Percentiles rank a stretch among this genome's conserved stretches.
These are phyloP conservation scores for Boletus edulis DNA, from an alignment of 768 basidiomycete species.

Conservation along the genomic window DNA sequence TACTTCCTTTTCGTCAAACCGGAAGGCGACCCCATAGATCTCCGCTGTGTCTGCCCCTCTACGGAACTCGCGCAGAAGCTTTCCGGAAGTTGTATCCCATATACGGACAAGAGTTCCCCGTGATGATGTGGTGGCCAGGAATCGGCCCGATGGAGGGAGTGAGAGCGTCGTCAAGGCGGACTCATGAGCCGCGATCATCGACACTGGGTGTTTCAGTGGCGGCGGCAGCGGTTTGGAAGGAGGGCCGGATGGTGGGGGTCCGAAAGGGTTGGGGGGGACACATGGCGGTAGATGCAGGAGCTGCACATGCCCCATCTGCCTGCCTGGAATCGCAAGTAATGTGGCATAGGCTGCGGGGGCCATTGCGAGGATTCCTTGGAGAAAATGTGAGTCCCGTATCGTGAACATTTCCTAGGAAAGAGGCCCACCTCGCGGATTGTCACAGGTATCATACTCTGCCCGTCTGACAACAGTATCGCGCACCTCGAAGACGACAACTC, in stretches of 20 bases:
- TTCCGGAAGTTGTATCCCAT: slow-evolving; percentile 77
- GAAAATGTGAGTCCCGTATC: slow-evolving; percentile 1
- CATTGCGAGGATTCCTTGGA: slow-evolving; percentile 72
- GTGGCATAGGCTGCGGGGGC: slow-evolving; percentile 78
- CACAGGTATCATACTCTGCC: slow-evolving; percentile 83
- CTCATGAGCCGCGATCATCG: slow-evolving; percentile 83
- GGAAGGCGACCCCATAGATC: slow-evolving; percentile 87
- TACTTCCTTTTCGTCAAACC: slow-evolving; percentile 81
- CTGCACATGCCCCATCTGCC: slow-evolving; percentile 86
- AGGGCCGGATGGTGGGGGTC: slow-evolving; percentile 52
- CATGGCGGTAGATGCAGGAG: slow-evolving; percentile 84
- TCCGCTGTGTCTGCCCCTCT: slow-evolving; percentile 88
- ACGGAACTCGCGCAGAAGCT: slow-evolving; percentile 74
- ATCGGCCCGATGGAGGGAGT: slow-evolving; percentile 70
- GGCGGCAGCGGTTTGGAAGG: slow-evolving; percentile 56
- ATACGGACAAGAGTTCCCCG: slow-evolving; percentile 84
- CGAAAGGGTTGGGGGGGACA: slow-evolving; percentile 52
- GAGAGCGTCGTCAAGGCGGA: slow-evolving; percentile 77
- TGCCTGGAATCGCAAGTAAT: slow-evolving; percentile 80
- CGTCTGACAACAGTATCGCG: slow-evolving; percentile 59
- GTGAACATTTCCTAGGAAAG: slow-evolving; percentile 3
- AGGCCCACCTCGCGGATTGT: slow-evolving; percentile 74
- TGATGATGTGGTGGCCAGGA: slow-evolving; percentile 81
- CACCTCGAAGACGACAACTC: slow-evolving; percentile 78
- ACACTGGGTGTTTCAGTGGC: slow-evolving; percentile 61